Evolutionary conservation across 345 rosid genomes (phyloP), one percentile per base, ranked within the genome.

Genomic region (Litchi chinensis): DNA sequence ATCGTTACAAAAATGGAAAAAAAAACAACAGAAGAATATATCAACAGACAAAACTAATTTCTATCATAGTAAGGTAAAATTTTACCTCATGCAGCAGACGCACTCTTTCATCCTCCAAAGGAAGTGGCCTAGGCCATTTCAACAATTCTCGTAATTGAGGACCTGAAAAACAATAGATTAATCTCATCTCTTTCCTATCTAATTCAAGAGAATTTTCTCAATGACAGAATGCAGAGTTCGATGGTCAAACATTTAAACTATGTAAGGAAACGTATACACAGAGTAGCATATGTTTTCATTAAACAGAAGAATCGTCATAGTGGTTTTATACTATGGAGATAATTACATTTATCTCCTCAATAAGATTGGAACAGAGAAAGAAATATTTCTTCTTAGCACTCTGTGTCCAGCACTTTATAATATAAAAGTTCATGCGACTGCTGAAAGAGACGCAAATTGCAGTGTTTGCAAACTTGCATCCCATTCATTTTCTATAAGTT

Each of bases 91-190:
- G 93, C 74, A 93, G 79, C 46, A 93, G 75, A 63, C 93, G 95
- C 59, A 87, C 80, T 11, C 95, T 83, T 82, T 93, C 97, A 67
- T 91, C 93, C 86, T 93, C 97, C 84, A 90, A 87, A 72, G 97
- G 97, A 81, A 93, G 92, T 52, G 95, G 89, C 81, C 95, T 86
- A 22, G 97, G 93, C 97, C 95, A 93, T 84, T 88, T 88, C 82
- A 93, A 76, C 82, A 93, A 40, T 41, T 87, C 84, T 0, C 92
- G 86, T 73, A 93, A 83, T 77, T 91, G 77, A 85, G 85, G 82
- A 83, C 97, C 97, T 93, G 77, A 69, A 62, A 7, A 75, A 46
- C 41, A 15, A 77, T 75, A 76, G 37, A 77, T n/a, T 39, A 2
- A 24, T 52, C 43, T 75, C 39, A 74, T 82, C 32, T 78, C 50